phyloP scores from a whole-genome alignment of 306 rosid species.

The Mimosa pudica region DNA sequence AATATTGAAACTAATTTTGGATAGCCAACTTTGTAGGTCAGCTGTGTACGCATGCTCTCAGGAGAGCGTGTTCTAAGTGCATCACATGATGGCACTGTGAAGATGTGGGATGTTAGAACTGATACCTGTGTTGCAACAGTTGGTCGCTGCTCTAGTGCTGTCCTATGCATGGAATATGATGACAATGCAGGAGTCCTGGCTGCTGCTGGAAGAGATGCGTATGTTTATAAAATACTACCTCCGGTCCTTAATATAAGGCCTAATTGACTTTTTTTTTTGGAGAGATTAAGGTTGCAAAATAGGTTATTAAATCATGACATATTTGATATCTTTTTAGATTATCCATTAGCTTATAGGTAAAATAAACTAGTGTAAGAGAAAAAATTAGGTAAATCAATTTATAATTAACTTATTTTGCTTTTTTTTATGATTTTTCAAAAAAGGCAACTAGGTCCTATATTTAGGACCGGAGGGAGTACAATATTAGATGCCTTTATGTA shows the following conservation, averaged over 20 bases:
- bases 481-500: slow-evolving; percentile 25
- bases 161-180: slow-evolving; percentile 94
- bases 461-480: neutral
- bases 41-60: slow-evolving; percentile 92
- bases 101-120: slow-evolving; percentile 99
- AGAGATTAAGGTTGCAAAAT: no score
- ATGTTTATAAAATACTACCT: slow-evolving; percentile 38
- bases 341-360: no score
- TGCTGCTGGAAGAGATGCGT: slow-evolving; percentile 97
- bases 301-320: no score
- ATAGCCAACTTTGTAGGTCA: slow-evolving; percentile 64
- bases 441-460: no score
- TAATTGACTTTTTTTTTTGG: no score
- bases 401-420: no score
- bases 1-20: slow-evolving; percentile 41
- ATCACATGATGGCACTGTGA: slow-evolving; percentile 95
- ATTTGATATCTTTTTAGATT: no score
- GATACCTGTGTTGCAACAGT: slow-evolving; percentile 98
- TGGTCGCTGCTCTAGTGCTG: slow-evolving; percentile 97
- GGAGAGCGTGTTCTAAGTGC: slow-evolving; percentile 98
- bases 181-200: slow-evolving; percentile 92
- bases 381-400: no score
- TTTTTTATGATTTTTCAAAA: no score
- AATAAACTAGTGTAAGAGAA: no score
- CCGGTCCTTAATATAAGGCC: no score